Percentiles rank a stretch among this genome's conserved stretches.
These are phyloP conservation scores for Blastobotrys ciferrii DNA, from an alignment of 1,139 yeast genomes.

Conservation along the genomic window DNA sequence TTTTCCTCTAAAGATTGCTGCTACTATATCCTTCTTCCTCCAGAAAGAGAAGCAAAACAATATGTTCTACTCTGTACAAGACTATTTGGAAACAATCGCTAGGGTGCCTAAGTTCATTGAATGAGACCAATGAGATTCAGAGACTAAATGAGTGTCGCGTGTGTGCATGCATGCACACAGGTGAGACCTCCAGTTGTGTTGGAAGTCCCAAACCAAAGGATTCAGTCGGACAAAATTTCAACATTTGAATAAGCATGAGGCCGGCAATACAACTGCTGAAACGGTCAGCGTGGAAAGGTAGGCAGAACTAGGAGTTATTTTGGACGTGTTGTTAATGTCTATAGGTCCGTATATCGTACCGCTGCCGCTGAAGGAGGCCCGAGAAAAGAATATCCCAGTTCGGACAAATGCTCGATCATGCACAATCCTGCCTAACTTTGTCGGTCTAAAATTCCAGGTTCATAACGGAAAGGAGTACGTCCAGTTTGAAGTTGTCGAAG, in stretches of 20 bases:
- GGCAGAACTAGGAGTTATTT: constrained; percentile 15
- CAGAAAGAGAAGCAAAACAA: too few species aligned
- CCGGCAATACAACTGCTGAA: constrained; percentile 53
- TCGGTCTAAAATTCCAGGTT: constrained; percentile 88
- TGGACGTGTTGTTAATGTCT: background rate
- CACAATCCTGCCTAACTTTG: constrained; percentile 91
- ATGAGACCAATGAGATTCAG: too few species aligned
- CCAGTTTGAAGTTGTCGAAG: constrained; percentile 81
- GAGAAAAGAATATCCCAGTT: constrained; percentile 76
- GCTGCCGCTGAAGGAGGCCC: constrained; percentile 82
- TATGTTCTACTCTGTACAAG: too few species aligned
- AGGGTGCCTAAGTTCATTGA: too few species aligned
- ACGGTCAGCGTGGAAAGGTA: constrained; percentile 79
- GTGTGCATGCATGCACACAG: too few species aligned
- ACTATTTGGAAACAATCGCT: too few species aligned
- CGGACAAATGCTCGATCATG: constrained; percentile 94
- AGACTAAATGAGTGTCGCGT: too few species aligned
- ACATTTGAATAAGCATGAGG: constrained; percentile 47
- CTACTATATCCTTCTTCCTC: too few species aligned
- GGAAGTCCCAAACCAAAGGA: too few species aligned
- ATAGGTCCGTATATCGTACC: constrained; percentile 94
- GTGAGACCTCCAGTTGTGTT: too few species aligned
- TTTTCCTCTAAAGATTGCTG: too few species aligned
- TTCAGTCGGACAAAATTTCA: constrained; percentile 1
- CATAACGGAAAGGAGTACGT: constrained; percentile 96